These are phyloP conservation scores for Monascus ruber DNA, from an alignment of 2,329 filamentous ascomycete species.

Conservation along the genomic window DNA sequence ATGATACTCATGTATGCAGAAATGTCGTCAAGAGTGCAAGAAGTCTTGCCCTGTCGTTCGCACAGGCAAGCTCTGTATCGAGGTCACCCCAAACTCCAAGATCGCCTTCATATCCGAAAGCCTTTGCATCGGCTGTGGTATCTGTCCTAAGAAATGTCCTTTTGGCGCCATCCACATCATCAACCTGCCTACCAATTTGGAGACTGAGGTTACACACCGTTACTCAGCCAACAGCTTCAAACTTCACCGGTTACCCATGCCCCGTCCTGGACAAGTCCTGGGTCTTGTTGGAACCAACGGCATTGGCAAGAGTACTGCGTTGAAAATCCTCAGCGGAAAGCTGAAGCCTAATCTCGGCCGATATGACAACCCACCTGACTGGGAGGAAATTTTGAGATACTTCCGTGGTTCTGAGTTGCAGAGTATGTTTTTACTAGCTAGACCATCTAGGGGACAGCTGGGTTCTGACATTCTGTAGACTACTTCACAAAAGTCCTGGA, in stretches of 20 bases:
- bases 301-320: constrained; percentile 99
- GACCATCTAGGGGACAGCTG: background rate
- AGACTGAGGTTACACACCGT: constrained; percentile 93
- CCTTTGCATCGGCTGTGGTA: constrained; percentile 96
- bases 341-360: constrained; percentile 94
- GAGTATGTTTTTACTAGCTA: constrained; percentile 47
- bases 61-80: constrained; percentile 94
- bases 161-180: constrained; percentile 99
- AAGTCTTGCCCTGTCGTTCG: constrained; percentile 96
- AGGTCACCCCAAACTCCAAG: constrained; percentile 77
- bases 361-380: constrained; percentile 94
- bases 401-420: constrained; percentile 96
- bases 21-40: constrained; percentile 99
- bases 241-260: constrained; percentile 91
- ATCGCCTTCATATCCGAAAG: constrained; percentile 97
- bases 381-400: constrained; percentile 98
- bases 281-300: constrained; percentile 98
- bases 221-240: constrained; percentile 99
- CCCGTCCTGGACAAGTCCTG: constrained; percentile 85
- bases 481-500: constrained; percentile 98
- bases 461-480: constrained; percentile 43
- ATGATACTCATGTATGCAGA: constrained; percentile 43
- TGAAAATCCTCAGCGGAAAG: constrained; percentile 98
- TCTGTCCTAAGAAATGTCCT: constrained; percentile 98
- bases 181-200: constrained; percentile 98